Evolutionary conservation across 2,329 filamentous ascomycete genomes (phyloP), one percentile per base, ranked within the genome.

Genomic region (Pyricularia grisea): DNA sequence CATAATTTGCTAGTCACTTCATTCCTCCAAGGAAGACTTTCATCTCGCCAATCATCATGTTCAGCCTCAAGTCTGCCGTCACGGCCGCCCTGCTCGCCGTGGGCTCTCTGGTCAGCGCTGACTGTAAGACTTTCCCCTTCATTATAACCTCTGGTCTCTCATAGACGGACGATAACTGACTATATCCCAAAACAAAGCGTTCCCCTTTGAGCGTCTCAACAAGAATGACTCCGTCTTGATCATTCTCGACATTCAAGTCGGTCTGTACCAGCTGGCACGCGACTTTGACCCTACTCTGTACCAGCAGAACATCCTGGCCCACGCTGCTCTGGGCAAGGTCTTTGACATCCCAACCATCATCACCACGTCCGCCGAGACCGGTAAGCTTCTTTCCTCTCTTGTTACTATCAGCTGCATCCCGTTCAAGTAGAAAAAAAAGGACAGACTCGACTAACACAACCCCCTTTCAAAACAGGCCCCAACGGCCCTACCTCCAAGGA

Each of bases 401-500:
- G 3, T 50, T 50, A 9, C n/a, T 3, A 4, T 60, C 27, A 36
- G 33, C 17, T 64, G 33, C 27, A 60, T 60, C 25, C 36, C 2
- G n/a, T 36, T 55, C 36, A 4, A 50, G 12, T 10, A 17, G 27
- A 17, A 30, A 23, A 36, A 4, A 5, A 14, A 12, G 20, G 58
- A 33, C 50, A 42, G 30, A 42, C 14, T 36, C 55, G 33, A 25
- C 68, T 23, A 2, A 2, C 23, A 31, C 14, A 31, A 65, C 20
- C 50, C 55, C 12, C 69, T 11, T 67, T 66, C 70, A 58, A 69
- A 66, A 23, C 69, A 78, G 90, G 90, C 4, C 90, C 90, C 66
- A 93, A 93, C 75, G 90, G 91, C 1, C 87, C 85, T 1, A 79
- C 93, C 1, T 88, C 90, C 11, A 87, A 89, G 73, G 90, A 92